Evolutionary conservation across 495 filamentous ascomycete species (phyloP).

Genomic region (Trichoderma asperelloides): DNA sequence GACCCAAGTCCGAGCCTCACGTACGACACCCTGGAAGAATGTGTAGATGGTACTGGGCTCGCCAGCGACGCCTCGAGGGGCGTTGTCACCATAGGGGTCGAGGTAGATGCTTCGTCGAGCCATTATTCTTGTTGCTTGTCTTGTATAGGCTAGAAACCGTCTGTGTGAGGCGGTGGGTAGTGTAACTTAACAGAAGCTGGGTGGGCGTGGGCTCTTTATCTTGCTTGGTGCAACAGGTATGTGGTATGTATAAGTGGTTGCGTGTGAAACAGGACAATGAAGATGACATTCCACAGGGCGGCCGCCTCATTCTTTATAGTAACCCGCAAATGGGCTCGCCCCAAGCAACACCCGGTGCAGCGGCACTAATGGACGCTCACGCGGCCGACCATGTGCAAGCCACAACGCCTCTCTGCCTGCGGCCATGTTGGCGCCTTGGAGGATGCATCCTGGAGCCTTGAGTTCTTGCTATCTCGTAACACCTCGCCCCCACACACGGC

Average conservation of each 20-base stretch:
- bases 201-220: neutral
- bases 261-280: neutral
- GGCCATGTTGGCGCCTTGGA: neutral
- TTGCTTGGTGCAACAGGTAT: neutral
- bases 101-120: constrained; percentile 6
- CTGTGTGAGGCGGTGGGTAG: neutral
- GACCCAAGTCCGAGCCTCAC: neutral
- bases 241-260: neutral
- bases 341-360: too few species aligned
- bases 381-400: neutral
- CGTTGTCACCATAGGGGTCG: neutral
- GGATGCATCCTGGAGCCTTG: neutral
- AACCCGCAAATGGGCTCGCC: too few species aligned
- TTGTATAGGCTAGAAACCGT: neutral
- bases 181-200: neutral
- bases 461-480: neutral
- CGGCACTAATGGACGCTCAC: neutral
- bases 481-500: too few species aligned
- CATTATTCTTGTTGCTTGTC: neutral
- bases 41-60: neutral
- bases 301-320: neutral
- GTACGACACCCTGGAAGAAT: neutral
- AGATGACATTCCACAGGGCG: neutral
- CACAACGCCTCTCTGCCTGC: too few species aligned
- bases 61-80: neutral